phyloP scores from a whole-genome alignment of 345 rosid species.

The Dipteronia sinensis region DNA sequence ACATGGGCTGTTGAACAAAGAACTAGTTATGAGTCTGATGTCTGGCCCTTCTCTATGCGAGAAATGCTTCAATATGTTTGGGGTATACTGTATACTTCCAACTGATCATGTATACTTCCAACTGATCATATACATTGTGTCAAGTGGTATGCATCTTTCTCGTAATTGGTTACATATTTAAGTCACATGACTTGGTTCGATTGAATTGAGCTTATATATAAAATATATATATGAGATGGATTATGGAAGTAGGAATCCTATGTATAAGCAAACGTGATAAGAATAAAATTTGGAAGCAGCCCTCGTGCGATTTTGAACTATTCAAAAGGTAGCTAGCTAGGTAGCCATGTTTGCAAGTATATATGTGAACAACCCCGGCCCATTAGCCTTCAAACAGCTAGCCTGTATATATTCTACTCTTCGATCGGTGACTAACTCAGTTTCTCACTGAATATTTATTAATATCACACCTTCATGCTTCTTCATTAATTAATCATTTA shows the following conservation, averaged over 20 bases:
- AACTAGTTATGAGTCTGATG: not conserved
- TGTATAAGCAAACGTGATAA: too few species aligned
- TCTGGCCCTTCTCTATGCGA: too few species aligned
- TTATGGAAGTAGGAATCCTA: too few species aligned
- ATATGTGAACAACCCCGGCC: constrained; percentile 30
- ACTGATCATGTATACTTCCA: too few species aligned
- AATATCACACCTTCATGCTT: not conserved
- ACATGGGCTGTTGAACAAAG: not conserved
- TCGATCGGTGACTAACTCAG: constrained; percentile 19
- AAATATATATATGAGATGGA: too few species aligned
- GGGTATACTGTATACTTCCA: too few species aligned
- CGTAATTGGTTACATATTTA: too few species aligned
- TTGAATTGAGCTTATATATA: too few species aligned
- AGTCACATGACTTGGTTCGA: too few species aligned
- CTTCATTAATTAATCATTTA: not conserved
- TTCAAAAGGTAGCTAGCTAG: not conserved
- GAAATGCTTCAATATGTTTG: too few species aligned
- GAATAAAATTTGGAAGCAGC: not conserved
- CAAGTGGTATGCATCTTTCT: too few species aligned
- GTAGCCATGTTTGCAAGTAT: constrained; percentile 30
- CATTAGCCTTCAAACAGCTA: constrained; percentile 11
- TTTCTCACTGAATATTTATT: constrained; percentile 1
- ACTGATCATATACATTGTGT: too few species aligned
- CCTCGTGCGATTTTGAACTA: not conserved
- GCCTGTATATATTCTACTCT: constrained; percentile 10